Percentiles rank a stretch among this genome's conserved stretches.
Evolutionary conservation across 805 yeast species (phyloP).

Genomic region (Lipomyces chichibuensis): DNA sequence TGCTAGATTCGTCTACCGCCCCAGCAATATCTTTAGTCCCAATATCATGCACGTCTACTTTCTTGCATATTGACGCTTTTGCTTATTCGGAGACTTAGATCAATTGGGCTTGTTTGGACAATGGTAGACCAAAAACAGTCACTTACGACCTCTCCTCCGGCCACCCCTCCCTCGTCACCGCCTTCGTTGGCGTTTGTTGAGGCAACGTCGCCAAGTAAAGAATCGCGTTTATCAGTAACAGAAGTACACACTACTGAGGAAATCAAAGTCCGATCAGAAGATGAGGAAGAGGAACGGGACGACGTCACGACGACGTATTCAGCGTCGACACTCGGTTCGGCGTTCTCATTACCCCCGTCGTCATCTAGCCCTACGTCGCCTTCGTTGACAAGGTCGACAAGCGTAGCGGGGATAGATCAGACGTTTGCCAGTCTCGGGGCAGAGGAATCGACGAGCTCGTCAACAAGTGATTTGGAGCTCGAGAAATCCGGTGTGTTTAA

Average conservation of each 20-base stretch:
- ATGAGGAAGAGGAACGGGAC: not conserved
- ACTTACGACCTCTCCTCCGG: not conserved
- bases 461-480: not conserved
- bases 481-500: not conserved
- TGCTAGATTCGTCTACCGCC: not conserved
- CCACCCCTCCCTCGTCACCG: not conserved
- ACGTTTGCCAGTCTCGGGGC: not conserved
- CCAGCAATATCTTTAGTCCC: not conserved
- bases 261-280: not conserved
- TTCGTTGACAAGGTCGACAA: not conserved
- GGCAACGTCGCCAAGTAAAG: constrained; percentile 3
- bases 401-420: not conserved
- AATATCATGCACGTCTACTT: not conserved
- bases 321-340: not conserved
- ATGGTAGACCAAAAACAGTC: not conserved
- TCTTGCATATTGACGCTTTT: not conserved
- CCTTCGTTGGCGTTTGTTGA: not conserved
- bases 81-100: not conserved
- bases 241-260: not conserved
- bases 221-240: not conserved
- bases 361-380: not conserved
- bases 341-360: not conserved
- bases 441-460: not conserved
- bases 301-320: not conserved
- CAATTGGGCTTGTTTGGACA: not conserved